Evolutionary conservation across 306 rosid genomes (phyloP).

Genomic region (Malus sylvestris): DNA sequence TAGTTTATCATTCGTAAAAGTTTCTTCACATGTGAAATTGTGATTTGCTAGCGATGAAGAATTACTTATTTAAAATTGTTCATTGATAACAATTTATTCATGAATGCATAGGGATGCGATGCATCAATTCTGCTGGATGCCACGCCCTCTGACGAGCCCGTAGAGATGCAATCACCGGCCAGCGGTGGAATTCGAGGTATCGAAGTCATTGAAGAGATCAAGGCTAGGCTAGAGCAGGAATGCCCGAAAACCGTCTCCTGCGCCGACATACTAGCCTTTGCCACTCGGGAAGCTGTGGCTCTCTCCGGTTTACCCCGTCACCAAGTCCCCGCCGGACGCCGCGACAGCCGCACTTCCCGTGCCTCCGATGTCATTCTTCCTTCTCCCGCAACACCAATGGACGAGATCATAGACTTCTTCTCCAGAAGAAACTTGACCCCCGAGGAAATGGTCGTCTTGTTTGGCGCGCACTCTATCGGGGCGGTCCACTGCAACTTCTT

Average conservation of each 20-base stretch:
- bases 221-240: slow-evolving; percentile 31
- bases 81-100: not conserved
- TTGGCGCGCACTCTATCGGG: slow-evolving; percentile 68
- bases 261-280: slow-evolving; percentile 46
- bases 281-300: slow-evolving; percentile 29
- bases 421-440: slow-evolving; percentile 22
- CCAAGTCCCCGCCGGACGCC: slow-evolving; percentile 36
- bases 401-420: slow-evolving; percentile 19
- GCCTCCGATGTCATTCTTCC: slow-evolving; percentile 33
- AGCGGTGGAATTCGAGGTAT: slow-evolving; percentile 39
- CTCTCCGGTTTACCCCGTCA: slow-evolving; percentile 25
- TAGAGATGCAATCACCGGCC: slow-evolving; percentile 44
- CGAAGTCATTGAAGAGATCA: slow-evolving; percentile 51
- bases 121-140: slow-evolving; percentile 61
- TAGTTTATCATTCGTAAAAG: too few species aligned
- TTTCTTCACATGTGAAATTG: not conserved
- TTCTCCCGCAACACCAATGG: slow-evolving; percentile 7
- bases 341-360: slow-evolving; percentile 37
- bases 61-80: not conserved
- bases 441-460: slow-evolving; percentile 46
- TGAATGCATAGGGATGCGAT: slow-evolving; percentile 62
- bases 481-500: slow-evolving; percentile 29
- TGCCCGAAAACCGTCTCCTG: slow-evolving; percentile 64
- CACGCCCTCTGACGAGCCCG: slow-evolving; percentile 13
- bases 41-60: not conserved